Evolutionary conservation across 139 green algal genomes (phyloP).

Genomic region (Chlamydomonas incerta): DNA sequence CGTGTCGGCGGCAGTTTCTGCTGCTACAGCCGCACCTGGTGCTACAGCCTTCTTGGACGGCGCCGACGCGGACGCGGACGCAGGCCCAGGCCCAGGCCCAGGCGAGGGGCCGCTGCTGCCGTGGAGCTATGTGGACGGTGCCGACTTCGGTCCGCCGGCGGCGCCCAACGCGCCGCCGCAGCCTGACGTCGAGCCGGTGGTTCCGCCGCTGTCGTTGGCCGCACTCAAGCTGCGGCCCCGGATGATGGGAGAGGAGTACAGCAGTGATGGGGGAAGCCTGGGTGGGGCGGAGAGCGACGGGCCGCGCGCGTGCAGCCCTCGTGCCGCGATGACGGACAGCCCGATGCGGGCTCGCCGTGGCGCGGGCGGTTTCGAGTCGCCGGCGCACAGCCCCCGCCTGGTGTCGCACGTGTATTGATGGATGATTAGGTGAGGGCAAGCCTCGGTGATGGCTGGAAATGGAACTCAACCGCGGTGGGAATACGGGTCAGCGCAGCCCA

Average conservation of each 20-base stretch:
- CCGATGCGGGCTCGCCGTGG: background rate
- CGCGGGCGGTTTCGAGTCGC: background rate
- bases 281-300: too few relatives aligned
- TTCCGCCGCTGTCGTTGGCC: background rate
- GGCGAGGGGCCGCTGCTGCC: background rate
- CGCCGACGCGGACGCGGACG: background rate
- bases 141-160: background rate
- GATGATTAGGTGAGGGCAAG: too few relatives aligned
- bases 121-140: background rate
- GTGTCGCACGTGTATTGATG: slow-evolving; percentile 26
- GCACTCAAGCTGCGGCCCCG: background rate
- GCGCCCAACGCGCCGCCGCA: background rate
- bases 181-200: background rate
- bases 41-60: background rate
- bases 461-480: too few relatives aligned
- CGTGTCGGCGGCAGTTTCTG: background rate
- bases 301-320: slow-evolving; percentile 5
- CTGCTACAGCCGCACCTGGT: too few relatives aligned
- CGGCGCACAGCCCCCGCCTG: slow-evolving; percentile 25
- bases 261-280: background rate
- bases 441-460: too few relatives aligned
- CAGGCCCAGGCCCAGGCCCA: too few relatives aligned
- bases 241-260: background rate
- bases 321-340: slow-evolving; percentile 6
- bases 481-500: too few relatives aligned